Base-by-base conservation (phyloP, 2,329 filamentous ascomycete species). In the Magnaporthiopsis rhizophila region DNA sequence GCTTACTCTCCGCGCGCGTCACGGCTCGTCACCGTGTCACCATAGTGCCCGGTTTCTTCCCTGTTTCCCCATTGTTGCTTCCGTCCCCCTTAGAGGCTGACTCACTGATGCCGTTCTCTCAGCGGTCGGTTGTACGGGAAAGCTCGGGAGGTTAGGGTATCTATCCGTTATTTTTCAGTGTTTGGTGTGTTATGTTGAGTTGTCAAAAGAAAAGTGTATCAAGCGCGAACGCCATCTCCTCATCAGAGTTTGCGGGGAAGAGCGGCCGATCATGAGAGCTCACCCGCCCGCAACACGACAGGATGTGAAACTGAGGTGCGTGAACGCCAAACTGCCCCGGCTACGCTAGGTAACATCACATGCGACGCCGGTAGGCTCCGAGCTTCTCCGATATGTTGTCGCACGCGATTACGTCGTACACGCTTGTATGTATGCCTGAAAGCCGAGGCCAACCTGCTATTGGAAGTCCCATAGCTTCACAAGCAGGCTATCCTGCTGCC, bases 391-490 rank as follows among this genome's bases (percentile, higher is more conserved):
- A 62, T 62, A 50, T 50, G 38, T 15, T 50, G 38, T 21, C 38
- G 38, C 18, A 50, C 38, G 26, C 4, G 45, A 11, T 15, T 21
- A 50, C 24, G 28, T 38, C 13, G 50, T 50, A 12, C 34, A 56
- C n/a, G 45, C 6, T 50, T 50, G 21, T 26, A 50, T 11, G 38
- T n/a, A 18, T 28, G 36, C 53, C 58, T 24, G 60, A 5, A 21
- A 3, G 30, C 32, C 68, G 64, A 73, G 38, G 38, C 38, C 15
- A 15, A 11, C 38, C 38, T 50, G 38, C 38, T 50, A 50, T 7
- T 50, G 15, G 69, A 89, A 89, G 66, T 84, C 80, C 86, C 86
- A 89, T 34, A 89, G 74, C 72, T 81, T 86, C 59, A 83, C 83
- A 28, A 88, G 69, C 45, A 88, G 73, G 65, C 77, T 83, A 69